phyloP scores from a whole-genome alignment of 2,329 filamentous ascomycete genomes.

The Alternaria triticina region DNA sequence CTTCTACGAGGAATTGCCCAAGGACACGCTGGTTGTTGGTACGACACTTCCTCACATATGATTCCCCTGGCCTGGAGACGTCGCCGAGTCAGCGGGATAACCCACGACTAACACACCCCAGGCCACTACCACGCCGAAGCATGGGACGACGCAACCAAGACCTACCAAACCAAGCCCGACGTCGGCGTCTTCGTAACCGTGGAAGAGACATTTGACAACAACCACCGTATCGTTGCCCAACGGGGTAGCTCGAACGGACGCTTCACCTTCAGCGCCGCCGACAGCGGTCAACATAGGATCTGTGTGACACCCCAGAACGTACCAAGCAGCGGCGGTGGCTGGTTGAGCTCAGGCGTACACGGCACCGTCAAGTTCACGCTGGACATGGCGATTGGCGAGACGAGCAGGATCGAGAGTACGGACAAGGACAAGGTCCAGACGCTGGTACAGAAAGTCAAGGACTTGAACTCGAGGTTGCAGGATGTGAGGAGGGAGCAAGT shows the following conservation, averaged over 20 bases:
- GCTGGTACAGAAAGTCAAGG: conserved; percentile 84
- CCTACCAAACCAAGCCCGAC: conserved; percentile 75
- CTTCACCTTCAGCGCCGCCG: conserved; percentile 95
- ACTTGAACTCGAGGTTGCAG: conserved; percentile 83
- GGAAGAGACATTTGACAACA: conserved; percentile 96
- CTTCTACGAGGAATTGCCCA: conserved; percentile 97
- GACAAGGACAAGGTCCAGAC: conserved; percentile 94
- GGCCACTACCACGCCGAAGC: conserved; percentile 88
- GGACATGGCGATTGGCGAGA: conserved; percentile 93
- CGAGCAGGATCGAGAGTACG: conserved; percentile 87
- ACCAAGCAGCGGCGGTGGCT: conserved; percentile 69
- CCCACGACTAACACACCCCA: conserved; percentile 38
- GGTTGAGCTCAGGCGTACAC: conserved; percentile 71
- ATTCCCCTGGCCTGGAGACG: neutral
- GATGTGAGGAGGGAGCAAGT: conserved; percentile 95
- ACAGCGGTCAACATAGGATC: conserved; percentile 93
- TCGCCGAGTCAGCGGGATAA: neutral
- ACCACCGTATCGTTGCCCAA: conserved; percentile 94
- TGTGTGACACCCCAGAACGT: conserved; percentile 89
- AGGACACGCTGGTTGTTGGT: conserved; percentile 95
- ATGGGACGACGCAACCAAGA: conserved; percentile 72
- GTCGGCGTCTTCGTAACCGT: conserved; percentile 90
- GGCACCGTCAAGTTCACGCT: conserved; percentile 84
- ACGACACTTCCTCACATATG: conserved; percentile 36
- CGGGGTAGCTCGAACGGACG: conserved; percentile 76